A percentile compares a stretch with the other conserved stretches of the same genome.
Conservation (phyloP, 2,329 filamentous ascomycete species). For the Scortechinia acanthostroma region DNA sequence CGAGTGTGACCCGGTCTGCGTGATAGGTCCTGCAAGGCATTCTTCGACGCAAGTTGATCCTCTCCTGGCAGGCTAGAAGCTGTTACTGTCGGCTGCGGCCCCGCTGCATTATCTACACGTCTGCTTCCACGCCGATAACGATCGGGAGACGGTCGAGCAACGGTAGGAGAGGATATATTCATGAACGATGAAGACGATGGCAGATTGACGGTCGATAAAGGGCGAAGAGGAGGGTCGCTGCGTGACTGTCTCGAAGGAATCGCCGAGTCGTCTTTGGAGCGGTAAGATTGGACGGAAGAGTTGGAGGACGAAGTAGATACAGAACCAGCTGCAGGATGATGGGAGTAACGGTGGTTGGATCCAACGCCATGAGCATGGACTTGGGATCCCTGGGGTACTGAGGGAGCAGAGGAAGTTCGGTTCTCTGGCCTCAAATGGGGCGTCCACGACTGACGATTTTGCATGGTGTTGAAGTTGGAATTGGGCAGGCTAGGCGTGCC, state of each 20-base stretch:
- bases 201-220: neutral
- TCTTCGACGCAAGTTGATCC: neutral
- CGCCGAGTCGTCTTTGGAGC: neutral
- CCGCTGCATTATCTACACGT: neutral
- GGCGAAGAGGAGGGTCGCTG: neutral
- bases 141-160: neutral
- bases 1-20: neutral
- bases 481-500: neutral
- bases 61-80: neutral
- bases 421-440: neutral
- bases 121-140: neutral
- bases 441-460: neutral
- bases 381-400: neutral
- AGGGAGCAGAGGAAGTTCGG: neutral
- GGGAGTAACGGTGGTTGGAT: too few species aligned
- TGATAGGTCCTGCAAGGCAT: too few species aligned
- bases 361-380: neutral
- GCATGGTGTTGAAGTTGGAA: neutral
- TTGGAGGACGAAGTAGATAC: neutral
- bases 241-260: neutral
- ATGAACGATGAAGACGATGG: neutral
- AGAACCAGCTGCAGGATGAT: conserved; percentile 2
- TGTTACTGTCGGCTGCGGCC: neutral
- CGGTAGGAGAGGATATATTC: neutral
- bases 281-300: neutral